A percentile compares a stretch with the other conserved stretches of the same genome.
These are phyloP conservation scores for Ustilago bromivora DNA, from an alignment of 1,284 basidiomycete species.

Conservation along the genomic window DNA sequence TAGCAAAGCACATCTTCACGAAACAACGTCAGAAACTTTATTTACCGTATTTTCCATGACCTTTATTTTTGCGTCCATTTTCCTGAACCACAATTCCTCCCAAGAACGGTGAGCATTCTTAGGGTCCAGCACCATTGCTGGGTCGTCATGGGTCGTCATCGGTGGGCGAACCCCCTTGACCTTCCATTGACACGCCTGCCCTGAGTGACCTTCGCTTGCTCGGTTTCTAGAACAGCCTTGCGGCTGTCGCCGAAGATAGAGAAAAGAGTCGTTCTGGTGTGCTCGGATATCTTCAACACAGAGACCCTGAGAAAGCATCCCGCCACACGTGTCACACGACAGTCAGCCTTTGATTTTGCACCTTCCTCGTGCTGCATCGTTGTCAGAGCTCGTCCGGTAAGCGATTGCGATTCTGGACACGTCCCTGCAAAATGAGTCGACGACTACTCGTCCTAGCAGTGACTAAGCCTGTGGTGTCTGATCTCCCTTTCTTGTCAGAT, in stretches of 20 bases:
- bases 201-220: neutral
- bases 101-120: neutral
- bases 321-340: slow-evolving; percentile 18
- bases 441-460: neutral
- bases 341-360: slow-evolving; percentile 3
- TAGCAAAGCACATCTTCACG: neutral
- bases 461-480: slow-evolving; percentile 1
- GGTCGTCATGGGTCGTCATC: too few species aligned
- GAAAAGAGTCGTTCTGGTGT: neutral
- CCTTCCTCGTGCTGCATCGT: neutral
- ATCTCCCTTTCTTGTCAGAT: neutral
- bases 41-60: neutral
- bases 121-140: neutral
- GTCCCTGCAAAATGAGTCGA: neutral
- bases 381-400: neutral
- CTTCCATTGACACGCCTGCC: neutral
- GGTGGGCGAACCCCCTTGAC: neutral
- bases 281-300: slow-evolving; percentile 4
- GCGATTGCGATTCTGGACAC: neutral
- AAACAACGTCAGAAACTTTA: neutral
- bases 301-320: slow-evolving; percentile 1
- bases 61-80: neutral
- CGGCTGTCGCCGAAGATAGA: neutral
- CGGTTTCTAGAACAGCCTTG: slow-evolving; percentile 2
- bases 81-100: neutral